Conservation (phyloP, 176 grass and related monocot genomes). For the Saccharum officinarum region DNA sequence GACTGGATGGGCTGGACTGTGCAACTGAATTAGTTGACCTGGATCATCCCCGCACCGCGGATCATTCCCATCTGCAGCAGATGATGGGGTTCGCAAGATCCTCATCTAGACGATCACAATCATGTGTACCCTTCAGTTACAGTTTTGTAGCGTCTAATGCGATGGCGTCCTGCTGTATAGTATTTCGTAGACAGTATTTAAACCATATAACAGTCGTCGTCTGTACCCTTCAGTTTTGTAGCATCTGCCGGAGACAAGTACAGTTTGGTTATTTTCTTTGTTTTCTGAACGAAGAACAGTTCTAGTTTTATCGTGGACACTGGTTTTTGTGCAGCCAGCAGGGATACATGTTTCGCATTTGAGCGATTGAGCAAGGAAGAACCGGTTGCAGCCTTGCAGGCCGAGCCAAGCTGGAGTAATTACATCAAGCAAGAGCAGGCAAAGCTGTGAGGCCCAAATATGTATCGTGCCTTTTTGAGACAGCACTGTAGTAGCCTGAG, state of each 20-base stretch:
- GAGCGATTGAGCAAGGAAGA: background rate
- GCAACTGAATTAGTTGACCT: conserved; percentile 48
- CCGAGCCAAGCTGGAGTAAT: background rate
- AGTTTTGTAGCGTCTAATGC: background rate
- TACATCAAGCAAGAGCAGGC: background rate
- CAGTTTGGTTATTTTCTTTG: background rate
- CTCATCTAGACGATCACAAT: background rate
- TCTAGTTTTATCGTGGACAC: background rate
- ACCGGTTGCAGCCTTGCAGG: background rate
- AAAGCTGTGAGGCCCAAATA: no score
- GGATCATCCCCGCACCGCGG: no score
- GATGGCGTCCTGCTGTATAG: background rate
- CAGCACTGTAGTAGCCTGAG: no score
- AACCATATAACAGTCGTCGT: background rate
- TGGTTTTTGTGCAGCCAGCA: background rate
- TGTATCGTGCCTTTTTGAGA: no score
- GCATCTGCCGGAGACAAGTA: background rate
- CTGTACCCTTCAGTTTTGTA: conserved; percentile 3
- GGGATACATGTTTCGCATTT: background rate
- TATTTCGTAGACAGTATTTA: background rate
- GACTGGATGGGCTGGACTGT: conserved; percentile 88
- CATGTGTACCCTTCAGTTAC: background rate
- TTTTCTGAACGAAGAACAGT: background rate
- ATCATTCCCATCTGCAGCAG: background rate
- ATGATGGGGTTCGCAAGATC: conserved; percentile 1